A percentile compares a stretch with the other conserved stretches of the same genome.
Conservation (phyloP, 352 stramenopile genomes). For the Phytophthora vignae region DNA sequence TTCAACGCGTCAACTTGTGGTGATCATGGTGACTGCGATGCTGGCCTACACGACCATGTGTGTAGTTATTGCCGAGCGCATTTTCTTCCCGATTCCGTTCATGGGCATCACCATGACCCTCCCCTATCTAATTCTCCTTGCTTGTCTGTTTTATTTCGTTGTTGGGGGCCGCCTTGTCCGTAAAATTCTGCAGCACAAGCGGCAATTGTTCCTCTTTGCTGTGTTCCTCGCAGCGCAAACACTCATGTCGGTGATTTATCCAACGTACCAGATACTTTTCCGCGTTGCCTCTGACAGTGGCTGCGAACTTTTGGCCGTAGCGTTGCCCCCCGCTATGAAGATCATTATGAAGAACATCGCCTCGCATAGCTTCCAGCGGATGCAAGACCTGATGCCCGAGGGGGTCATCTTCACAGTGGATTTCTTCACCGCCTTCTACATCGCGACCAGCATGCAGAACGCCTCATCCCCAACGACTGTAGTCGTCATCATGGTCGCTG, state of each 20-base stretch:
- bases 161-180: slow-evolving; percentile 2
- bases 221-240: slow-evolving; percentile 9
- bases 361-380: slow-evolving; percentile 5
- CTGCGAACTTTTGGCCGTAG: too few species aligned
- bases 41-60: background rate
- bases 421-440: slow-evolving; percentile 32
- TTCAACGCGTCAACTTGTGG: slow-evolving; percentile 7
- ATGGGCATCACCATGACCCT: slow-evolving; percentile 12
- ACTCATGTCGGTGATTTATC: slow-evolving; percentile 24
- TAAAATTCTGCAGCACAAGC: slow-evolving; percentile 1
- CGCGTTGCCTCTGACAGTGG: background rate
- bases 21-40: background rate
- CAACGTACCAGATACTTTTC: slow-evolving; percentile 25
- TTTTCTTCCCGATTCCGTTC: slow-evolving; percentile 35
- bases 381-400: slow-evolving; percentile 27
- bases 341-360: slow-evolving; percentile 22
- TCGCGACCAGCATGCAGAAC: slow-evolving; percentile 29
- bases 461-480: slow-evolving; percentile 12
- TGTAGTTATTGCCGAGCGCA: background rate
- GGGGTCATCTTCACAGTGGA: slow-evolving; percentile 34
- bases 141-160: background rate
- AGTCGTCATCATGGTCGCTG: slow-evolving; percentile 1
- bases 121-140: background rate
- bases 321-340: too few species aligned
- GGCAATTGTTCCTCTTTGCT: slow-evolving; percentile 15